Evolutionary conservation across 2,329 filamentous ascomycete species (phyloP), one percentile per base, ranked within the genome.

Genomic region (Tricladium varicosporioides): DNA sequence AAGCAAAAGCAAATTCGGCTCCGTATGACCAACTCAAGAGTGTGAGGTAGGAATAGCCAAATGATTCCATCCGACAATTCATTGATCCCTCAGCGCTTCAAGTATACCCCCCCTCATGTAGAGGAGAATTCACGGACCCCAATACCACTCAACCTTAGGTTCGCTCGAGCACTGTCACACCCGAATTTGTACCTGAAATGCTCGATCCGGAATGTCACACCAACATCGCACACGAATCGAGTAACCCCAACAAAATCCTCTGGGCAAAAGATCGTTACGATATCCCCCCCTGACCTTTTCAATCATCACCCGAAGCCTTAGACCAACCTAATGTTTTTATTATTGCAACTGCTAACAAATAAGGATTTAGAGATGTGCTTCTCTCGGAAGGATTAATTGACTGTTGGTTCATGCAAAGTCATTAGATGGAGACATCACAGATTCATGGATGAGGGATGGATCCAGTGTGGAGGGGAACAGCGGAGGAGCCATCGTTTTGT

Each of bases 401-500:
- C 36, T 40, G 36, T 10, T 10, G 36, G 36, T 15, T 19, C 27
- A 53, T 15, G 31, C 18, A 46, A n/a, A n/a, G 42, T 36, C 42
- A 46, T 15, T 14, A 27, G 18, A 52, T 43, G 13, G 36, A 31
- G 19, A 27, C 22, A 27, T 27, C 22, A 27, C 7, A 7, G 22
- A 27, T 27, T 27, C 22, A 27, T 7, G 22, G 22, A 27, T 27
- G 22, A 27, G 7, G 22, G 22, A 27, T 27, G 22, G 22, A 27
- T 27, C 22, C 9, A 13, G 4, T 40, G 9, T 40, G 11, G n/a
- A 40, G 36, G 36, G 10, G 36, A 40, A 40, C 22, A 7, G 36
- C 10, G 43, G 51, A 14, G n/a, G 18, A 16, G 45, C 51, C 52
- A 47, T 56, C 53, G 61, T 64, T 65, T 65, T 61, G 60, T 18